phyloP scores from a whole-genome alignment of 495 filamentous ascomycete genomes.

The Pyrenula aspistea region DNA sequence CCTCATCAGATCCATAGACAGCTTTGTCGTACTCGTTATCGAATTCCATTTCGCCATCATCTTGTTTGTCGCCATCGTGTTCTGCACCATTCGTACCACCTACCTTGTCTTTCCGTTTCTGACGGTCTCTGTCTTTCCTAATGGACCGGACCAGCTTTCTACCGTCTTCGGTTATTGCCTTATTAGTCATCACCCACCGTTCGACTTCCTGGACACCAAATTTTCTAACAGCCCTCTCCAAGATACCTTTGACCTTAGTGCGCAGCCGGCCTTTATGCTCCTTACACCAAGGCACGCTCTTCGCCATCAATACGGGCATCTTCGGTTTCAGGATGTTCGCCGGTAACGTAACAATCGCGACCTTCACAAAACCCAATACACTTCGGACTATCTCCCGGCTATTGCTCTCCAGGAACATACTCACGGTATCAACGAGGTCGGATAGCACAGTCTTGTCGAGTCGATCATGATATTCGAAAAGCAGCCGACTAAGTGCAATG shows the following conservation, averaged over 20 bases:
- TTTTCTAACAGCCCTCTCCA: conserved; percentile 82
- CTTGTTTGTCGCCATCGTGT: conserved; percentile 35
- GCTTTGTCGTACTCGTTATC: conserved; percentile 92
- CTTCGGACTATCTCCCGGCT: conserved; percentile 92
- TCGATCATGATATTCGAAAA: conserved; percentile 69
- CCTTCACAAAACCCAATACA: conserved; percentile 92
- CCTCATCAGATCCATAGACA: conserved; percentile 71
- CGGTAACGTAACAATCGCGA: conserved; percentile 76
- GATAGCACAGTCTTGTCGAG: conserved; percentile 47
- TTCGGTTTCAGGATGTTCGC: conserved; percentile 61
- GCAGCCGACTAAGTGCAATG: conserved; percentile 77
- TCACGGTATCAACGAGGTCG: conserved; percentile 83
- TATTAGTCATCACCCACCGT: conserved; percentile 33
- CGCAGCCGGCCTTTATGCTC: conserved; percentile 95
- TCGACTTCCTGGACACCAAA: conserved; percentile 76
- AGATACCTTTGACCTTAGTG: conserved; percentile 92
- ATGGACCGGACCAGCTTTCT: conserved; percentile 86
- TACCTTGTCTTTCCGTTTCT: conserved; percentile 63
- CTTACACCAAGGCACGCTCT: conserved; percentile 89
- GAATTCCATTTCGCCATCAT: conserved; percentile 32
- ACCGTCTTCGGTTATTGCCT: conserved; percentile 55
- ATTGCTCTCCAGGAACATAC: conserved; percentile 85
- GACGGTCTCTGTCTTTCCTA: conserved; percentile 78
- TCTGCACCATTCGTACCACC: conserved; percentile 29
- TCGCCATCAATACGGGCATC: conserved; percentile 64